phyloP scores from a whole-genome alignment of 1,139 yeast genomes.

The Pneumocystis oryctolagi region DNA sequence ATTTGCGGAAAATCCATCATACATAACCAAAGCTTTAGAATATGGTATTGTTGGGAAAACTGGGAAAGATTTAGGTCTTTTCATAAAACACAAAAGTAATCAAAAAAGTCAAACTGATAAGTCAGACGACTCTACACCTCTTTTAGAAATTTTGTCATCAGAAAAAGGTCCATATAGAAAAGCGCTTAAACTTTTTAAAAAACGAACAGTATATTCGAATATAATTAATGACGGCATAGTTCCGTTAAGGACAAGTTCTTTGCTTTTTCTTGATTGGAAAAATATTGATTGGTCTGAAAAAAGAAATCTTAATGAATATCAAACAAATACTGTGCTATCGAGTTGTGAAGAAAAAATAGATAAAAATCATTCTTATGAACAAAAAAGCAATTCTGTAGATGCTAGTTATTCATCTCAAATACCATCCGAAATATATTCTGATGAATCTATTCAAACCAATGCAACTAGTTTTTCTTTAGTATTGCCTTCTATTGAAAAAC shows the following conservation, averaged over 20 bases:
- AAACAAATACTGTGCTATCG: constrained; percentile 19
- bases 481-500: not conserved
- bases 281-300: constrained; percentile 38
- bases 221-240: constrained; percentile 85
- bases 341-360: not conserved
- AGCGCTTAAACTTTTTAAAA: constrained; percentile 44
- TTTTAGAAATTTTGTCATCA: constrained; percentile 53
- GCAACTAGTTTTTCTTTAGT: not conserved
- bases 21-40: constrained; percentile 67
- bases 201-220: constrained; percentile 67
- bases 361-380: not conserved
- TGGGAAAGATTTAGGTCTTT: constrained; percentile 78
- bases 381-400: not conserved
- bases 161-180: constrained; percentile 59
- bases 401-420: not conserved
- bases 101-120: not conserved
- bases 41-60: constrained; percentile 87
- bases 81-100: constrained; percentile 20
- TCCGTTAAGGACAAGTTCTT: constrained; percentile 73
- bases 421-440: not conserved
- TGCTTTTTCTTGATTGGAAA: constrained; percentile 63
- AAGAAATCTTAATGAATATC: constrained; percentile 22
- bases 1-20: constrained; percentile 72
- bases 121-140: constrained; percentile 32
- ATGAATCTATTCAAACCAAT: not conserved